Percentiles rank a stretch among this genome's conserved stretches.
Conservation (phyloP, 1,284 basidiomycete genomes). For the Rhodofomes roseus region DNA sequence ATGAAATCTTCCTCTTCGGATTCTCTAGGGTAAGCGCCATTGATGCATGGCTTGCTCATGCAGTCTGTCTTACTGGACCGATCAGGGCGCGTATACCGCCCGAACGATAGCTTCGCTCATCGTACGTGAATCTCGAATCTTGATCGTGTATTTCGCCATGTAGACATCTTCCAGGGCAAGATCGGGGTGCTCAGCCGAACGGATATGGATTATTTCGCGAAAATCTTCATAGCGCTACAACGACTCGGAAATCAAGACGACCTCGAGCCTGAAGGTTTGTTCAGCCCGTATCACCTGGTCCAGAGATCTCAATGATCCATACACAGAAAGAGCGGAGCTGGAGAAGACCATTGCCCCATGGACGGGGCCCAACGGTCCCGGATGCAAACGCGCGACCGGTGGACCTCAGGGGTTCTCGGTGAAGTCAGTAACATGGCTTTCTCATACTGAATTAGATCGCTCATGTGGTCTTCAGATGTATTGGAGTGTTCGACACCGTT, state of each 20-base stretch:
- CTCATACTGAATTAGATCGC: background rate
- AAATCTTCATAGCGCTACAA: conserved; percentile 59
- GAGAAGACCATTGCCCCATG: conserved; percentile 47
- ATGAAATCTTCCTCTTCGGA: conserved; percentile 77
- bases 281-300: background rate
- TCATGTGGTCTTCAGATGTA: conserved; percentile 39
- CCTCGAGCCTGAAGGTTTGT: conserved; percentile 40
- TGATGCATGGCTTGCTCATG: background rate
- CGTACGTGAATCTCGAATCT: conserved; percentile 33
- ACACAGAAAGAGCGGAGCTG: conserved; percentile 40
- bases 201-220: conserved; percentile 66
- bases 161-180: conserved; percentile 15
- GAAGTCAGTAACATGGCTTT: conserved; percentile 41
- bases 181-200: conserved; percentile 63
- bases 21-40: conserved; percentile 54
- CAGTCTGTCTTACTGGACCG: conserved; percentile 1
- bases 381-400: conserved; percentile 46
- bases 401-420: conserved; percentile 49
- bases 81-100: conserved; percentile 66
- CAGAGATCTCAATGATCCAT: background rate
- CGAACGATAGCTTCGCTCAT: conserved; percentile 69
- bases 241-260: conserved; percentile 48
- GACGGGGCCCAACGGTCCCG: conserved; percentile 45
- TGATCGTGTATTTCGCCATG: too few relatives aligned
- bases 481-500: conserved; percentile 74